Evolutionary conservation across 306 rosid species (phyloP).

Genomic region (Styphnolobium japonicum): DNA sequence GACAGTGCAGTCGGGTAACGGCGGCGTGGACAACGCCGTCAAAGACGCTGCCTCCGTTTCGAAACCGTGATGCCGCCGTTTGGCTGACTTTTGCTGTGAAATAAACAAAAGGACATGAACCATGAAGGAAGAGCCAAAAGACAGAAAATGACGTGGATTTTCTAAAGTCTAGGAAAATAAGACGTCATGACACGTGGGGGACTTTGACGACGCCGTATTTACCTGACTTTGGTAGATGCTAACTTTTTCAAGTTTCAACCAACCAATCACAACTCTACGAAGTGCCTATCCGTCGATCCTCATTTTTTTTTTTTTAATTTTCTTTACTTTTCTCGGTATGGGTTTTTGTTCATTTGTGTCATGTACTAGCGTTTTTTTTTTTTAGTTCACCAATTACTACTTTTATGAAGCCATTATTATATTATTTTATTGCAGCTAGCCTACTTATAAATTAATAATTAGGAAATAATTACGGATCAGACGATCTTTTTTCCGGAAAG

Average conservation of each 20-base stretch:
- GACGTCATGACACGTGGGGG: slow-evolving; percentile 1
- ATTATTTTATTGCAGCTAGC: background rate
- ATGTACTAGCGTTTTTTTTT: background rate
- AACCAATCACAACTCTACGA: background rate
- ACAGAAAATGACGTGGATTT: slow-evolving; percentile 32
- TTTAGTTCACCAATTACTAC: background rate
- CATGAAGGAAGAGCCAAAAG: background rate
- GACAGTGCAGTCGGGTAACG: slow-evolving; percentile 72
- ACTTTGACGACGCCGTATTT: slow-evolving; percentile 71
- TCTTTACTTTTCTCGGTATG: background rate
- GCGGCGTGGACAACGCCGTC: slow-evolving; percentile 42
- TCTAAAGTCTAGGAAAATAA: slow-evolving; percentile 55
- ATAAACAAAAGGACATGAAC: background rate
- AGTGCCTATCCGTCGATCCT: background rate
- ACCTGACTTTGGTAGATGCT: slow-evolving; percentile 44
- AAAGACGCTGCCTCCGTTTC: slow-evolving; percentile 78
- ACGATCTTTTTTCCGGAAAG: background rate
- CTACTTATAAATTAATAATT: slow-evolving; percentile 5
- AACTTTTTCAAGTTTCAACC: slow-evolving; percentile 15
- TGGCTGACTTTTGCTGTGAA: slow-evolving; percentile 7
- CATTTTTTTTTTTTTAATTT: background rate
- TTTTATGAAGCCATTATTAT: background rate
- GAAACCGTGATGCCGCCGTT: slow-evolving; percentile 53
- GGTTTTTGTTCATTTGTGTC: background rate
- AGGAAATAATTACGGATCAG: background rate